Evolutionary conservation across 2,329 filamentous ascomycete genomes (phyloP), one percentile per base, ranked within the genome.

Genomic region (Graphium sp.): DNA sequence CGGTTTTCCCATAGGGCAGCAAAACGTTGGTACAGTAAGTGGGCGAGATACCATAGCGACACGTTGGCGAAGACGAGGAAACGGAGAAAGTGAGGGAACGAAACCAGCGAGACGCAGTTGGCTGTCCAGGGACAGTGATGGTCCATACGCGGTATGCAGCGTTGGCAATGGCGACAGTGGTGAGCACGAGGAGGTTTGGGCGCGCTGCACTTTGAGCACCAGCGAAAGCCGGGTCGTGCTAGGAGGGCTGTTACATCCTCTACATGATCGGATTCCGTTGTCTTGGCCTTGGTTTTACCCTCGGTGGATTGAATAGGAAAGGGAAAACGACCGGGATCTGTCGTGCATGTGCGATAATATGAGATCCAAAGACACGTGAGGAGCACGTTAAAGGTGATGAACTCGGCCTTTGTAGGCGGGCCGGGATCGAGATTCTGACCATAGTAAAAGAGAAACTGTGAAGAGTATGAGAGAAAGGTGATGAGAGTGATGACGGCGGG

Each of bases 41-140:
- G 58, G 30, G 60, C 55, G 5, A 87, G 61, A 31, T 52, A 48
- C 53, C 73, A 73, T 39, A 82, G 70, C 2, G 75, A 59, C 10
- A 64, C 34, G 41, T 77, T 76, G 16, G 77, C 62, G 46, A 72
- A 85, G 36, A 71, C 46, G 24, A 89, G 58, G 53, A 89, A 87
- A 40, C 81, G 78, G 26, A 84, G 37, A 50, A 89, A 89, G 53
- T 87, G 75, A 6, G 82, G 81, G 41, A 84, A 80, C 1, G 78
- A 85, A 34, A 73, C 74, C 48, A 84, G 67, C 9, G 78, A 84
- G 30, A 89, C 78, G 55, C 82, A 91, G 52, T 85, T 87, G 35
- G 55, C 58, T 4, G 79, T 87, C 81, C 81, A 89, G 3, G 81
- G 79, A 45, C 81, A 89, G 54, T 91, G 80, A 52, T 84, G 78